These are phyloP conservation scores for Chaetoceros tenuissimus DNA, from an alignment of 108 stramenopile species.

Conservation along the genomic window DNA sequence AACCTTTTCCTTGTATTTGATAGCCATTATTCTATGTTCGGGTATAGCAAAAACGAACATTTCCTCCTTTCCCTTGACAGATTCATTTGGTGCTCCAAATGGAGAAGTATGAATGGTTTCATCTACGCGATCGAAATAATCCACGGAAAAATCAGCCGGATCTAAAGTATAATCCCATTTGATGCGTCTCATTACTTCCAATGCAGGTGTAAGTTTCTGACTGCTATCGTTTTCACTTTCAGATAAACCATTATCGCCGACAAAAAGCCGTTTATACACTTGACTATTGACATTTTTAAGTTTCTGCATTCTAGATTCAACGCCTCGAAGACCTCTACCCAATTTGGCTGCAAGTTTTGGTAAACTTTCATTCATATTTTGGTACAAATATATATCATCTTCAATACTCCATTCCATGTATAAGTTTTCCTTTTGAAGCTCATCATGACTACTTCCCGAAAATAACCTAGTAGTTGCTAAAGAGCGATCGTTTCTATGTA, in stretches of 20 bases:
- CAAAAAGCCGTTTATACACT: conserved; percentile 71
- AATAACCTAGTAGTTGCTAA: too few relatives aligned
- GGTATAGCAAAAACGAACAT: conserved; percentile 66
- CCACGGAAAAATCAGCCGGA: conserved; percentile 41
- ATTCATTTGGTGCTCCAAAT: conserved; percentile 61
- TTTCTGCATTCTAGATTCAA: conserved; percentile 58
- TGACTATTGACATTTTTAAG: conserved; percentile 52
- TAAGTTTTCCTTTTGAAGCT: conserved; percentile 44
- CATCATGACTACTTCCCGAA: not conserved
- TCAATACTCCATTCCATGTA: conserved; percentile 78
- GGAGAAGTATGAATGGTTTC: conserved; percentile 31
- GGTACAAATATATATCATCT: conserved; percentile 59
- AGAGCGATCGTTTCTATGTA: too few relatives aligned
- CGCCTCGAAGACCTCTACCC: conserved; percentile 70
- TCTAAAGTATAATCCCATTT: conserved; percentile 53
- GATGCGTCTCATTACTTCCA: conserved; percentile 71
- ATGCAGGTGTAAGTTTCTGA: conserved; percentile 53
- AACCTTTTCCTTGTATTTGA: conserved; percentile 65
- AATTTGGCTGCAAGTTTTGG: conserved; percentile 55
- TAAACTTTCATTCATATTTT: conserved; percentile 37
- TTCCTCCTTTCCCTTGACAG: conserved; percentile 46
- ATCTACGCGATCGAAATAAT: conserved; percentile 67
- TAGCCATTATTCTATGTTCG: conserved; percentile 68
- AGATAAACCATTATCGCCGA: not conserved
- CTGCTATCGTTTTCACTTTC: conserved; percentile 7